Base-by-base conservation (phyloP, 139 green algal species). In the Zygnema circumcarinatum region DNA sequence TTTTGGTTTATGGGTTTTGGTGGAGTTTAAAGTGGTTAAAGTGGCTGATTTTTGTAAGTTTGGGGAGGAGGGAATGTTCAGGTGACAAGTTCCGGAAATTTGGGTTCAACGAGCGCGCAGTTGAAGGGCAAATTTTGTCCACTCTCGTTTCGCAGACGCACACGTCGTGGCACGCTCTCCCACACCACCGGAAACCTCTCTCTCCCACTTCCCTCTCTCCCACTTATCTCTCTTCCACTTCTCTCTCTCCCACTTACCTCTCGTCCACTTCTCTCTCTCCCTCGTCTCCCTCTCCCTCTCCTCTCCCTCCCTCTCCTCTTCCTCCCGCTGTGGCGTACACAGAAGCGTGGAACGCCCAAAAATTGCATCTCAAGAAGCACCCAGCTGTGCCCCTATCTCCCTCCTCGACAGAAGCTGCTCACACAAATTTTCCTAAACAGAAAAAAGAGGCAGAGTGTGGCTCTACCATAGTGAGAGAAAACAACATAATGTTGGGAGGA, bases 151-250 rank as follows among this genome's bases (percentile, higher is more conserved):
- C 69, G 7, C 69, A 78, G 69, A 78, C 69, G 11, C 69, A 78
- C 36, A 41, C 16, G 3, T 78, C 69, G 69, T 78, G 69, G 69
- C 54, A 72, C n/a, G n/a, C n/a, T n/a, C n/a, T n/a, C n/a, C n/a
- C n/a, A n/a, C n/a, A n/a, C n/a, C n/a, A n/a, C 94, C 81, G 98
- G 98, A 67, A 96, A 99, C 89, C 96, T 93, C 11, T 96, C 96
- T 2, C 96, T 96, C 31, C 95, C 96, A 42, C 95, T 95, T 89
- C 39, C 35, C 0, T 47, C 56, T 86, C 29, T 67, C 35, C 29
- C 2, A 33, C 2, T 29, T 88, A 7, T 41, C 69, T 16, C 36
- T 38, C 35, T 52, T 20, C 35, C 69, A 22, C 69, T 41, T 16
- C 16, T 16, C 16, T 16, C 16, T 16, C 69, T 16, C 7, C 69